Conservation (phyloP, 1,284 basidiomycete species). For the Rhodotorula sp. region DNA sequence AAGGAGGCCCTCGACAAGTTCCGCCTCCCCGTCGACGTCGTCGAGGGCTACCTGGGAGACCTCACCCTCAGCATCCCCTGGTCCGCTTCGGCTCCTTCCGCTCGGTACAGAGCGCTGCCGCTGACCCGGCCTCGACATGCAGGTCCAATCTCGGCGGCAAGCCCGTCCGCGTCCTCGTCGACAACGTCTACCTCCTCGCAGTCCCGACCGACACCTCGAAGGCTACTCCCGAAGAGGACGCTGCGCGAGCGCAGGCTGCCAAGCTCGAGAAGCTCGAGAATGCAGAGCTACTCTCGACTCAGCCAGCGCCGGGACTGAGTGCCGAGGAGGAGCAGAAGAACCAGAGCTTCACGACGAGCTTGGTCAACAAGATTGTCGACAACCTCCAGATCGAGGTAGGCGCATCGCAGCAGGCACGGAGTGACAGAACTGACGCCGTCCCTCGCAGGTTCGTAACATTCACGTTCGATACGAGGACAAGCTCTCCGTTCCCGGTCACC, state of each 20-base stretch:
- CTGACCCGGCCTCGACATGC: background rate
- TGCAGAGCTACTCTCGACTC: slow-evolving; percentile 78
- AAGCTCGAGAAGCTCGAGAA: slow-evolving; percentile 87
- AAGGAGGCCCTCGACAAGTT: slow-evolving; percentile 95
- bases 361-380: slow-evolving; percentile 90
- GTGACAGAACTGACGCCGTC: background rate
- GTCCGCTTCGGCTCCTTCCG: slow-evolving; percentile 47
- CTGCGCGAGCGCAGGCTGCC: slow-evolving; percentile 73
- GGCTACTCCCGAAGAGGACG: slow-evolving; percentile 80
- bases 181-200: slow-evolving; percentile 95
- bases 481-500: slow-evolving; percentile 91
- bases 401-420: background rate
- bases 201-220: slow-evolving; percentile 72
- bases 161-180: slow-evolving; percentile 87
- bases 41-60: slow-evolving; percentile 91
- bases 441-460: slow-evolving; percentile 66
- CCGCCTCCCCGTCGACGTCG: slow-evolving; percentile 90
- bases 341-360: slow-evolving; percentile 77
- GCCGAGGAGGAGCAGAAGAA: slow-evolving; percentile 69
- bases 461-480: slow-evolving; percentile 97
- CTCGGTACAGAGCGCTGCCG: too few species aligned
- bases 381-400: slow-evolving; percentile 90
- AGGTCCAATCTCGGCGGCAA: slow-evolving; percentile 73
- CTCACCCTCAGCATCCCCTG: slow-evolving; percentile 93
- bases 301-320: slow-evolving; percentile 58